These are phyloP conservation scores for Cercospora sesami DNA, from an alignment of 2,329 filamentous ascomycete genomes.

Conservation along the genomic window DNA sequence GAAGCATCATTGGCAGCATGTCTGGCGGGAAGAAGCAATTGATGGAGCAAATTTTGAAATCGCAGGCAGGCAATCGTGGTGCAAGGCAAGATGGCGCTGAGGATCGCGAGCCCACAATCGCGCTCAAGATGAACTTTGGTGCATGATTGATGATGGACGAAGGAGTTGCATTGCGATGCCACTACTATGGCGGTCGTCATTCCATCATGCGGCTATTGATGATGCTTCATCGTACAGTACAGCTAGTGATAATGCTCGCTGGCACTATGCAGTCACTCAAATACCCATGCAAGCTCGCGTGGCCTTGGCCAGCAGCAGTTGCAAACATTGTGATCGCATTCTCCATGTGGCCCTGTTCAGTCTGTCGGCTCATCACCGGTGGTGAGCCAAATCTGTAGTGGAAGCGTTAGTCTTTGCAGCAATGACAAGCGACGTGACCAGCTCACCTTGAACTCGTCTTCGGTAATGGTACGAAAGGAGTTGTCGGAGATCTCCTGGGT, in stretches of 20 bases:
- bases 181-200: background rate
- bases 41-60: slow-evolving; percentile 65
- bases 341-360: background rate
- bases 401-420: background rate
- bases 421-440: background rate
- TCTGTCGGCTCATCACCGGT: background rate
- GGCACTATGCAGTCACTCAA: slow-evolving; percentile 13
- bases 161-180: background rate
- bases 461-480: slow-evolving; percentile 20
- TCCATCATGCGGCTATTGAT: background rate
- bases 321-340: no score
- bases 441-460: slow-evolving; percentile 23
- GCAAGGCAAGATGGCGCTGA: slow-evolving; percentile 46
- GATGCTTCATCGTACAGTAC: background rate
- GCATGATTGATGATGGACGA: background rate
- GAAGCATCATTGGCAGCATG: slow-evolving; percentile 70
- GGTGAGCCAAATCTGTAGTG: slow-evolving; percentile 7
- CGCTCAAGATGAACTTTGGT: slow-evolving; percentile 86
- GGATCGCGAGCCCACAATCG: slow-evolving; percentile 73
- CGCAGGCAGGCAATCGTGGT: slow-evolving; percentile 44
- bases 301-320: background rate
- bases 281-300: slow-evolving; percentile 4
- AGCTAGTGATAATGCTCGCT: slow-evolving; percentile 6
- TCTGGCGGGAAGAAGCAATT: slow-evolving; percentile 68
- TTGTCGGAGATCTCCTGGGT: slow-evolving; percentile 24